Conservation (phyloP, 495 filamentous ascomycete species). For the Chaetomium tenue region DNA sequence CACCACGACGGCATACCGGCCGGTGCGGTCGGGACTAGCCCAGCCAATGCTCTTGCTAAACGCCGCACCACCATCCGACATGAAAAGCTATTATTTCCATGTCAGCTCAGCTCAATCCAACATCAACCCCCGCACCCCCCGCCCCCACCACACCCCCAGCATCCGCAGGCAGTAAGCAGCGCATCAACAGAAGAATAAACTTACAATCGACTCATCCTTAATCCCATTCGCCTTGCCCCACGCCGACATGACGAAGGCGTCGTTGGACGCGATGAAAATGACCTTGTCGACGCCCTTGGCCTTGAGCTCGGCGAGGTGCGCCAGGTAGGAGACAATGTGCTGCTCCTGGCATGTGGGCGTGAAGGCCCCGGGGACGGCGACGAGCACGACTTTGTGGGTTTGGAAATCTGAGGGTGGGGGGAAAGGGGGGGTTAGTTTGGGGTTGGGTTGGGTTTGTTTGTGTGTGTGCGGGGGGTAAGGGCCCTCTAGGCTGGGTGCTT, state of each 20-base stretch:
- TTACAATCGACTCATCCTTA: conserved; percentile 73
- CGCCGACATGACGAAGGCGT: conserved; percentile 88
- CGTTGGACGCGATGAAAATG: conserved; percentile 83
- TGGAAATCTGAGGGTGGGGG: conserved; percentile 61
- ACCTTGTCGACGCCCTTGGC: conserved; percentile 84
- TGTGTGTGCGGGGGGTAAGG: no score
- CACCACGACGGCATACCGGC: conserved; percentile 79
- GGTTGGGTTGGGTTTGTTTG: not conserved
- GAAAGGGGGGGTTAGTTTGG: not conserved
- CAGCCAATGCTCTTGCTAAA: conserved; percentile 86
- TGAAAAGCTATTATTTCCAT: conserved; percentile 75
- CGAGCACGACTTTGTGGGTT: conserved; percentile 86
- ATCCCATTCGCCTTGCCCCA: conserved; percentile 94
- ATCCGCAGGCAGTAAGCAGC: no score
- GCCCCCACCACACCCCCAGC: no score
- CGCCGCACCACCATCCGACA: conserved; percentile 69
- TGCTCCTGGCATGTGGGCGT: conserved; percentile 86
- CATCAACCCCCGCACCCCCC: not conserved
- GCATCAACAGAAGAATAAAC: conserved; percentile 26
- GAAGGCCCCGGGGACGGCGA: conserved; percentile 92
- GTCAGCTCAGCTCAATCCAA: not conserved
- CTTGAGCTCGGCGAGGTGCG: conserved; percentile 68
- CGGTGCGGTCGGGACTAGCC: conserved; percentile 70
- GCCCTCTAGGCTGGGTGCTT: no score
- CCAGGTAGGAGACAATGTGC: conserved; percentile 84